These are phyloP conservation scores for Henckelia pumila DNA, from an alignment of 257 asterid species.

Conservation along the genomic window DNA sequence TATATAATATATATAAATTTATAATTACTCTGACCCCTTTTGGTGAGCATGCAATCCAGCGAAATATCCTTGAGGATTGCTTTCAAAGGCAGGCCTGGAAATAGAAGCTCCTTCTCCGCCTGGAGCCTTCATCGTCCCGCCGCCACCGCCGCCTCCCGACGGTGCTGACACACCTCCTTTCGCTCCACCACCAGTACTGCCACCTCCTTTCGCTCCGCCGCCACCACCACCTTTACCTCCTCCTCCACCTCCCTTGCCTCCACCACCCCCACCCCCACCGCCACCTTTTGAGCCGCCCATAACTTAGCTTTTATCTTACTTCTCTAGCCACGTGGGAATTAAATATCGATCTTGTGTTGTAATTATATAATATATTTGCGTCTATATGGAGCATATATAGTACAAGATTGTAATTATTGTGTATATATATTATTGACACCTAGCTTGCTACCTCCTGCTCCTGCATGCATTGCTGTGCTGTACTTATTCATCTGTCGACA, in stretches of 20 bases:
- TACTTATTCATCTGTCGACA: no score
- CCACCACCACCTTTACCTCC: neutral
- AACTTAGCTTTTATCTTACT: neutral
- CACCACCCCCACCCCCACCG: neutral
- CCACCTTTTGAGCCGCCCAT: neutral
- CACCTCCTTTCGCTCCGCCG: slow-evolving; percentile 7
- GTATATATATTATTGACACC: no score
- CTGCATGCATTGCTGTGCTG: no score
- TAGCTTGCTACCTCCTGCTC: no score
- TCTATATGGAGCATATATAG: no score
- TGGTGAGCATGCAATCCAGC: slow-evolving; percentile 30
- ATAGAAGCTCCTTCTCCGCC: slow-evolving; percentile 31
- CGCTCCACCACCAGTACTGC: slow-evolving; percentile 20
- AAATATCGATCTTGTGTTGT: no score
- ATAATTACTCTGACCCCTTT: slow-evolving; percentile 12
- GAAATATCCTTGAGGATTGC: slow-evolving; percentile 39
- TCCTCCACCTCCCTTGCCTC: neutral
- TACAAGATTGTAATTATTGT: no score
- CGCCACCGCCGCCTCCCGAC: slow-evolving; percentile 13
- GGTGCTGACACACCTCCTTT: neutral
- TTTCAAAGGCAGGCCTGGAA: slow-evolving; percentile 40
- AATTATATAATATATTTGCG: no score
- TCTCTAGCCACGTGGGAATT: no score
- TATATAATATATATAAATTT: no score
- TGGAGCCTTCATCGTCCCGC: slow-evolving; percentile 40